Evolutionary conservation across 225 moss, liverwort and hornwort species (phyloP), one percentile per base, ranked within the genome.

Genomic region (Climacium dendroides): DNA sequence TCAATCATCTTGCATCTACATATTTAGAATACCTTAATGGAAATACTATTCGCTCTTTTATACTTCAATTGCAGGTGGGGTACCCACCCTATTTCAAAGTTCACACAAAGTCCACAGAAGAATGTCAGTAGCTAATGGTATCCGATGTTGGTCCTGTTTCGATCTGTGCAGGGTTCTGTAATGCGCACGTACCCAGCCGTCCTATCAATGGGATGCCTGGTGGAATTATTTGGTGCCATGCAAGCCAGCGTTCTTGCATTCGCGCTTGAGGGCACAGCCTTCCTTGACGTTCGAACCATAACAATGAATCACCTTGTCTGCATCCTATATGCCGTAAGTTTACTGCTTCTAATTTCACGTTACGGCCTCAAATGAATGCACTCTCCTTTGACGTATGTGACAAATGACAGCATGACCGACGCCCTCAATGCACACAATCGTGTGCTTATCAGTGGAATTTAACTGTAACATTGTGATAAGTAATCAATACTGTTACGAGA

Each of bases 141-240:
- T 34, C 10, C 7, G 81, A 26, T 50, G 25, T 19, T 67, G 54
- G 70, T 70, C 39, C 6, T 70, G 55, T 74, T 48, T 70, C 57
- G n/a, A n/a, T 16, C 64, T 64, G 50, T 41, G 62, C 78, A 91
- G 92, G 90, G 86, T 29, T 76, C 89, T 39, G 78, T 89, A 7
- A 78, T 89, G 50, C 45, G 61, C 41, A 78, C 1, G 13, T 92
- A 77, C 55, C 92, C 92, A 25, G 90, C 92, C 11, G 70, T 90
- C 16, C 77, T 92, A 3, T 88, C 90, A 1, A 86, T 90, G 83
- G 81, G 80, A 26, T 79, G 74, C 88, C 76, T 83, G 32, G 81
- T 88, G 74, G 75, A 87, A 35, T 41, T 92, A 15, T 76, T 89
- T 41, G 92, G 92, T 32, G 22, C 64, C 59, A 71, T 87, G 81